Percentiles rank a stretch among this genome's conserved stretches.
Evolutionary conservation across 2,329 filamentous ascomycete species (phyloP).

Genomic region (Diaporthe sp.): DNA sequence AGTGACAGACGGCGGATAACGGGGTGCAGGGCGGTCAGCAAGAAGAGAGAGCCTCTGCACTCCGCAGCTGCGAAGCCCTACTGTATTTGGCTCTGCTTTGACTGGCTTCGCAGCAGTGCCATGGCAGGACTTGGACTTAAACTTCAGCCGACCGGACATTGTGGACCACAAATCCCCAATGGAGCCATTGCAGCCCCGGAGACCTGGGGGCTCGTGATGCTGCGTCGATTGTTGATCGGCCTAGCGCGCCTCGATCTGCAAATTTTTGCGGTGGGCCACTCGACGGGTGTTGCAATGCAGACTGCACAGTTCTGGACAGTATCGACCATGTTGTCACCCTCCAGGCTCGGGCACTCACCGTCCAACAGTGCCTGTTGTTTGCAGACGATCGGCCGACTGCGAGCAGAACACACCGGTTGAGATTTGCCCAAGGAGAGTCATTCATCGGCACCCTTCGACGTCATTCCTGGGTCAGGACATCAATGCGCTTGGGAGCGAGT

Average conservation of each 20-base stretch:
- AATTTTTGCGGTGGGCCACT: constrained; percentile 24
- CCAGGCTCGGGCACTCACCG: constrained; percentile 15
- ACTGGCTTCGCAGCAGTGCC: constrained; percentile 15
- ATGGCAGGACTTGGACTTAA: constrained; percentile 17
- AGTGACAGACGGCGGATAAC: constrained; percentile 9
- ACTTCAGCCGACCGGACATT: constrained; percentile 28
- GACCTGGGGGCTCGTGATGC: not conserved
- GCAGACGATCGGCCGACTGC: constrained; percentile 24
- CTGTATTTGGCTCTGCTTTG: not conserved
- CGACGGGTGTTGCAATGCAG: constrained; percentile 24
- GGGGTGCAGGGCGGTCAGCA: constrained; percentile 14
- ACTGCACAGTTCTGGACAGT: constrained; percentile 3
- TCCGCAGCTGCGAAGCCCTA: not conserved
- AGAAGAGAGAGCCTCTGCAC: not conserved
- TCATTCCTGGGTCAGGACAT: constrained; percentile 5
- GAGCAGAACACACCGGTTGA: constrained; percentile 4
- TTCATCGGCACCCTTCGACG: not conserved
- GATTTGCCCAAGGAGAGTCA: constrained; percentile 10
- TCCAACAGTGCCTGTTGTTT: constrained; percentile 6
- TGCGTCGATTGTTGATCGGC: constrained; percentile 18
- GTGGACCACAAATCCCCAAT: constrained; percentile 8
- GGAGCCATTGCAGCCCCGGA: constrained; percentile 4
- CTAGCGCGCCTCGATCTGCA: constrained; percentile 32
- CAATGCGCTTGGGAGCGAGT: constrained; percentile 3
- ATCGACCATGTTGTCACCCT: constrained; percentile 2